phyloP scores from a whole-genome alignment of 1,284 basidiomycete species.

The Ceratobasidium sp. region DNA sequence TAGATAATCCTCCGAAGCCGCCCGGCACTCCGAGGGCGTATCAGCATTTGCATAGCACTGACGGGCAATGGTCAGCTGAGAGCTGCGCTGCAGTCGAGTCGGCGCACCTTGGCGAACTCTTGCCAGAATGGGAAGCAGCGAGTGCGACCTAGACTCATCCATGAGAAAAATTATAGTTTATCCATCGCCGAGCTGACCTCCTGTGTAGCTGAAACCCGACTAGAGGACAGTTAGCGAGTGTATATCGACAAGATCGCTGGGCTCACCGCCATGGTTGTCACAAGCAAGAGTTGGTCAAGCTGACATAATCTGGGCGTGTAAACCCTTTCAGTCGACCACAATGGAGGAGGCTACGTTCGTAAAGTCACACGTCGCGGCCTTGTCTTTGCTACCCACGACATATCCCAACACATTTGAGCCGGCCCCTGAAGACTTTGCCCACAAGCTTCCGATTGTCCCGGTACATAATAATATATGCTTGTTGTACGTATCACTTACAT shows the following conservation, averaged over 20 bases:
- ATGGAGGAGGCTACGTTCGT: constrained; percentile 71
- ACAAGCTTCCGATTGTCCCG: constrained; percentile 73
- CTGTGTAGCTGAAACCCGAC: constrained; percentile 71
- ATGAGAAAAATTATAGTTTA: constrained; percentile 32
- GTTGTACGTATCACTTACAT: neutral
- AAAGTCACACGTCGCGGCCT: constrained; percentile 70
- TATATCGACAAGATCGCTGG: neutral
- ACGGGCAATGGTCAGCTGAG: constrained; percentile 1
- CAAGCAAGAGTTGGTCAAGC: constrained; percentile 7
- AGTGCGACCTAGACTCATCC: constrained; percentile 67
- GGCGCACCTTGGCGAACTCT: constrained; percentile 77
- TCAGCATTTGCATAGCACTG: constrained; percentile 91
- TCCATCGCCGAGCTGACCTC: constrained; percentile 54
- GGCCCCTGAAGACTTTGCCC: constrained; percentile 70
- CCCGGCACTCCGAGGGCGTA: constrained; percentile 72
- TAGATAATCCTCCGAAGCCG: constrained; percentile 85
- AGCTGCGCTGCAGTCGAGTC: constrained; percentile 1
- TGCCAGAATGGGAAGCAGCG: constrained; percentile 95
- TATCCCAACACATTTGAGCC: constrained; percentile 80
- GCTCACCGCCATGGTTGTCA: constrained; percentile 51
- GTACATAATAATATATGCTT: constrained; percentile 54
- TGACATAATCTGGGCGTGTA: constrained; percentile 7
- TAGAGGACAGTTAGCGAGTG: constrained; percentile 50
- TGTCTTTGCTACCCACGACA: constrained; percentile 71
- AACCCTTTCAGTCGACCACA: constrained; percentile 35